Base-by-base conservation (phyloP, 768 basidiomycete genomes). In the Kondoa subrosea region DNA sequence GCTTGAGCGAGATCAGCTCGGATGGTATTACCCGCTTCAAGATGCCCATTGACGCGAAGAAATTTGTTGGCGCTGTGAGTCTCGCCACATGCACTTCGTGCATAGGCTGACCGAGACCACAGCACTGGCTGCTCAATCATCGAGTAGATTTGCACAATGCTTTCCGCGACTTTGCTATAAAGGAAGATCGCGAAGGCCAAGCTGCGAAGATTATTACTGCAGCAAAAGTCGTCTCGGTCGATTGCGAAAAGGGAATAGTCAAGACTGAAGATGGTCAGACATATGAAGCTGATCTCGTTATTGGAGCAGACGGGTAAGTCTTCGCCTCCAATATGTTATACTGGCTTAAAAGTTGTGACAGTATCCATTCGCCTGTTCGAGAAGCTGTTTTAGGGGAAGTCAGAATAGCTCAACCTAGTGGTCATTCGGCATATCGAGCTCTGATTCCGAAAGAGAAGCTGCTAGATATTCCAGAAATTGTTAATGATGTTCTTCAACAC, bases 191-290 rank as follows among this genome's bases (percentile, higher is more conserved):
- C 16, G 27, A 16, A 62, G 60, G 60, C n/a, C 16, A 16, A 62
- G n/a, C 60, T 15, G 60, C 60, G 16, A 29, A 62, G 60, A 62
- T 62, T 62, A 27, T 62, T 30, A 62, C 60, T 15, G 16, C 16
- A 16, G 60, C 60, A 21, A 62, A 62, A 62, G 60, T 62, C n/a
- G 60, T 27, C 16, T 16, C 16, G 16, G 16, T 62, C 26, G 60
- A 62, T 29, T n/a, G n/a, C 27, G 60, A 62, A 30, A 62, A 27
- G n/a, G 60, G 60, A 16, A 62, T 27, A 16, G 60, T 62, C 60
- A 62, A 62, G 60, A 62, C 60, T 16, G 60, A 62, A 29, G 60
- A 62, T 27, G 60, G 60, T 16, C 16, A 62, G 34, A 62, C 60
- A 16, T 62, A n/a, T 30, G n/a, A 62, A 29, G 60, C n/a, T 16